These are phyloP conservation scores for Krasilnikovozyma curviuscula DNA, from an alignment of 768 basidiomycete genomes.

Conservation along the genomic window DNA sequence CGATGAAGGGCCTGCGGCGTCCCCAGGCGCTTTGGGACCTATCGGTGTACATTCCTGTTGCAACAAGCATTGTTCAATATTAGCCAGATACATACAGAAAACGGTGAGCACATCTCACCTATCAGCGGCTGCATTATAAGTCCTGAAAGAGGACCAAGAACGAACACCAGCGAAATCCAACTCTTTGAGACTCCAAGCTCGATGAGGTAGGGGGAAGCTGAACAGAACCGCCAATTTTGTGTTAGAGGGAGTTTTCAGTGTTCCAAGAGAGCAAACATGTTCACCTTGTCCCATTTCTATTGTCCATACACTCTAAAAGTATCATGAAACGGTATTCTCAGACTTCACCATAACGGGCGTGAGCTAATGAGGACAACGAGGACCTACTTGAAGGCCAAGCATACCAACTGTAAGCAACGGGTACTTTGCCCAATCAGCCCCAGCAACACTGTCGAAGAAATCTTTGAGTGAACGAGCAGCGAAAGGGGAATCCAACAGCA, in stretches of 20 bases:
- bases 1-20: conserved; percentile 67
- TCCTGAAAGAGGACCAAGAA: conserved; percentile 50
- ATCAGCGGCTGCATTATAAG: conserved; percentile 80
- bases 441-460: too few species aligned
- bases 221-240: background rate
- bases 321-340: background rate
- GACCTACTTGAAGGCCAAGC: conserved; percentile 55
- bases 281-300: conserved; percentile 81
- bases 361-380: background rate
- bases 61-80: background rate
- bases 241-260: background rate
- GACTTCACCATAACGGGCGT: background rate
- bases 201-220: conserved; percentile 66
- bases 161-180: conserved; percentile 71
- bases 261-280: background rate
- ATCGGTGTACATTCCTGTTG: conserved; percentile 50
- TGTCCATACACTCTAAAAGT: conserved; percentile 46
- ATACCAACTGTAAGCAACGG: conserved; percentile 58
- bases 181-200: conserved; percentile 75
- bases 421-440: too few species aligned
- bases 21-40: conserved; percentile 66
- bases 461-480: too few species aligned
- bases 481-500: too few species aligned
- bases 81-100: background rate
- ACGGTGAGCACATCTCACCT: conserved; percentile 29